Evolutionary conservation across 305 asterid species (phyloP).

Genomic region (Solanum chacoense): DNA sequence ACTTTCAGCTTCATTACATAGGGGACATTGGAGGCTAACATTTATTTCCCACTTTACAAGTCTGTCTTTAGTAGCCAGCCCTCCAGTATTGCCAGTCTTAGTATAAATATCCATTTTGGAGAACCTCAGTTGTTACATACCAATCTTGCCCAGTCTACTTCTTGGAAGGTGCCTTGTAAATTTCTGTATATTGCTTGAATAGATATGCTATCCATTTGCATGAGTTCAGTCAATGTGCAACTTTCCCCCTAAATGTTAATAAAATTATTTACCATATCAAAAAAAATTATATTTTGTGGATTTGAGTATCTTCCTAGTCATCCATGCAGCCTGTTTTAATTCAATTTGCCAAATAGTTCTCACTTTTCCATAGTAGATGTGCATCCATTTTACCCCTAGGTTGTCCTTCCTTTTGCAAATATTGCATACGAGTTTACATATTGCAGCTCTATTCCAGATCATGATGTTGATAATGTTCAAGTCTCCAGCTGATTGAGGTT

Average conservation of each 20-base stretch:
- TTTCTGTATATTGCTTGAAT: not conserved
- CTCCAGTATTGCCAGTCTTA: not conserved
- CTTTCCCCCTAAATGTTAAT: not conserved
- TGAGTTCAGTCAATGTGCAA: not conserved
- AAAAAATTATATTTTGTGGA: not conserved
- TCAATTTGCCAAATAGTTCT: not conserved
- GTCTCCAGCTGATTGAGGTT: not conserved
- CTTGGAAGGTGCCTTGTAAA: not conserved
- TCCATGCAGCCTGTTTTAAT: not conserved
- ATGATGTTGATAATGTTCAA: not conserved
- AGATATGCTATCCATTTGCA: not conserved
- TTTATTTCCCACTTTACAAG: not conserved
- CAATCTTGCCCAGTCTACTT: not conserved
- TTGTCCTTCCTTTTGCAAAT: not conserved
- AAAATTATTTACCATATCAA: not conserved
- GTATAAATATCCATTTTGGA: not conserved
- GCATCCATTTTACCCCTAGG: not conserved
- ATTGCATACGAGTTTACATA: not conserved
- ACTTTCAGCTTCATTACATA: not conserved
- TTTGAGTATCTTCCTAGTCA: not conserved
- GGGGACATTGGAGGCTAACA: not conserved
- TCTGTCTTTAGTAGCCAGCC: not conserved
- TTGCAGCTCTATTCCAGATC: not conserved
- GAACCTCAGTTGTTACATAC: not conserved
- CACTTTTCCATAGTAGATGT: not conserved